A percentile compares a stretch with the other conserved stretches of the same genome.
phyloP scores from a whole-genome alignment of 2,329 filamentous ascomycete species.

The Ophiostoma himal-ulmi region DNA sequence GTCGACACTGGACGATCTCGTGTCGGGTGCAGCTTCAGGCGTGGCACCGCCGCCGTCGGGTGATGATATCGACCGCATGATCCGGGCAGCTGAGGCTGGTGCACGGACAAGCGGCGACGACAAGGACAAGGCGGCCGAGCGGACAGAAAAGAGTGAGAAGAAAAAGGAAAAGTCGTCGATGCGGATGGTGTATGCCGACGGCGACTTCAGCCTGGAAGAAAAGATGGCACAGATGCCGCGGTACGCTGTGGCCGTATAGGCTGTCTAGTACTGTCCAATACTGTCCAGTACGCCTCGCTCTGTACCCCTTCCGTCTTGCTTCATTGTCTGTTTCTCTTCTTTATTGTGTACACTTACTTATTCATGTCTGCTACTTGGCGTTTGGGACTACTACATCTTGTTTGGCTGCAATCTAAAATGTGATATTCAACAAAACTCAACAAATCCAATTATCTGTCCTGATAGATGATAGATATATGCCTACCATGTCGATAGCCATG shows the following conservation, averaged over 20 bases:
- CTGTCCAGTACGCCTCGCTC: not conserved
- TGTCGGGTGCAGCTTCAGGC: constrained; percentile 35
- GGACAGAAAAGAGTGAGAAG: constrained; percentile 45
- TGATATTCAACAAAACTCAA: not conserved
- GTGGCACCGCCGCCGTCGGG: constrained; percentile 35
- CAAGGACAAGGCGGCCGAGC: constrained; percentile 30
- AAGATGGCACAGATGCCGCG: constrained; percentile 73
- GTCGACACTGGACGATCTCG: constrained; percentile 45
- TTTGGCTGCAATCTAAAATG: constrained; percentile 9
- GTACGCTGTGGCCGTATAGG: constrained; percentile 48
- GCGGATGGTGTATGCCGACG: constrained; percentile 75
- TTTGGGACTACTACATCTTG: not conserved
- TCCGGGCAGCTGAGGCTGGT: constrained; percentile 58
- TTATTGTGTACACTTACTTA: not conserved
- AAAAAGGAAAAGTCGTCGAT: constrained; percentile 29
- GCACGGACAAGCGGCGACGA: constrained; percentile 45
- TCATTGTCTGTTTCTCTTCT: not conserved
- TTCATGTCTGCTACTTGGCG: constrained; percentile 4
- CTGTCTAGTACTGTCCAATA: not conserved
- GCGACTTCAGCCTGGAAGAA: constrained; percentile 78
- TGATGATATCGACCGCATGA: constrained; percentile 61
- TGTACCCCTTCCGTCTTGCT: not conserved
- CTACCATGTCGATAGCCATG: no score
- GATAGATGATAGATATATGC: no score
- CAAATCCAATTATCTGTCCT: not conserved